phyloP scores from a whole-genome alignment of 2,329 filamentous ascomycete genomes.

The Arthrobotrys sinensis region DNA sequence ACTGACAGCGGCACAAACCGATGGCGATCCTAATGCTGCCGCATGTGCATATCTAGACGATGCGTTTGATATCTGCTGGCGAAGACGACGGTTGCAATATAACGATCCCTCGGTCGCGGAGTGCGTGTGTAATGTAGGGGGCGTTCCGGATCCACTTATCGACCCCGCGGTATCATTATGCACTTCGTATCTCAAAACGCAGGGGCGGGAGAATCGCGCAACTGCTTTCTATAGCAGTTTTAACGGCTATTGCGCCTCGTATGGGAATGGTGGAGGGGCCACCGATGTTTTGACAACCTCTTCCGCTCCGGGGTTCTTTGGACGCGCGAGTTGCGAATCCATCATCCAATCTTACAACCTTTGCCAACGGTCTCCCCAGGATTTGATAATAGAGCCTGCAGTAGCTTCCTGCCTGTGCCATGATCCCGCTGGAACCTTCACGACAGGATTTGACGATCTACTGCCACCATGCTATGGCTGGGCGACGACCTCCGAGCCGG shows the following conservation, averaged over 20 bases:
- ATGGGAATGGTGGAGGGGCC: slow-evolving; percentile 1
- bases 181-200: slow-evolving; percentile 26
- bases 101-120: slow-evolving; percentile 37
- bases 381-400: slow-evolving; percentile 45
- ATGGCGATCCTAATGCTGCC: slow-evolving; percentile 21
- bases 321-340: slow-evolving; percentile 22
- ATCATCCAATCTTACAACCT: slow-evolving; percentile 27
- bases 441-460: slow-evolving; percentile 44
- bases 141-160: slow-evolving; percentile 41
- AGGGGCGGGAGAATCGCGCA: slow-evolving; percentile 5
- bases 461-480: slow-evolving; percentile 43
- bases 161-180: slow-evolving; percentile 40
- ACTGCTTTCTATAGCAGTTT: slow-evolving; percentile 51
- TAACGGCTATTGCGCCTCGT: slow-evolving; percentile 51
- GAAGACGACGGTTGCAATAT: slow-evolving; percentile 23
- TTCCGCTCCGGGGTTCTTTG: background rate
- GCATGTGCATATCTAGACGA: slow-evolving; percentile 40
- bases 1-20: slow-evolving; percentile 27
- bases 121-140: slow-evolving; percentile 49
- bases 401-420: slow-evolving; percentile 55
- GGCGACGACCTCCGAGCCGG: slow-evolving; percentile 34
- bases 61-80: slow-evolving; percentile 43
- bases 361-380: slow-evolving; percentile 40
- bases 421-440: slow-evolving; percentile 31
- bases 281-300: slow-evolving; percentile 4